Evolutionary conservation across 768 basidiomycete genomes (phyloP).

Genomic region (Kwoniella botswanensis): DNA sequence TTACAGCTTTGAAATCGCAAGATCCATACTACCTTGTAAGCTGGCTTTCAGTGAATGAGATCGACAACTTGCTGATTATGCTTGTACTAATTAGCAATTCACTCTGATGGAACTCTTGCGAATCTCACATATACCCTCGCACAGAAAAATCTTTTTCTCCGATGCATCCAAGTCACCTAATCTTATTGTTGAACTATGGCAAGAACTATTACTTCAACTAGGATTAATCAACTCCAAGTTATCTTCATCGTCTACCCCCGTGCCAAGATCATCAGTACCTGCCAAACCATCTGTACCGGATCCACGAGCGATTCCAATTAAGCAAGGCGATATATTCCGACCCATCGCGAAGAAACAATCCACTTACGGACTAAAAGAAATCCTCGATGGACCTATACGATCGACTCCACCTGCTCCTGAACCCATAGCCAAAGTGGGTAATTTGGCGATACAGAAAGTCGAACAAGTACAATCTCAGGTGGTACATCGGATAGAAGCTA

Average conservation of each 20-base stretch:
- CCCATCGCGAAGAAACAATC: constrained; percentile 35
- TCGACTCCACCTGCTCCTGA: constrained; percentile 25
- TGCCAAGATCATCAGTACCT: constrained; percentile 10
- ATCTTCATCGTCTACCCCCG: constrained; percentile 3
- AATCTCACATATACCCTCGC: constrained; percentile 33
- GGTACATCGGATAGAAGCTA: constrained; percentile 34
- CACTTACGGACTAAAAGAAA: constrained; percentile 22
- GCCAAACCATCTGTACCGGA: constrained; percentile 26
- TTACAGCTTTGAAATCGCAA: constrained; percentile 43
- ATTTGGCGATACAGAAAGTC: constrained; percentile 20
- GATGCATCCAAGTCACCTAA: constrained; percentile 38
- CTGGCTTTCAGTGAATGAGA: not conserved
- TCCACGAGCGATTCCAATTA: constrained; percentile 36
- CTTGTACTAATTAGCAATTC: constrained; percentile 40
- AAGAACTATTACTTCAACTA: constrained; percentile 42
- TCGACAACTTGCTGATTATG: not conserved
- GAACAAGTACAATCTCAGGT: constrained; percentile 34
- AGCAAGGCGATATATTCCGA: constrained; percentile 47
- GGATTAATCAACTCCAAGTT: constrained; percentile 33
- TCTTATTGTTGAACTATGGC: constrained; percentile 39
- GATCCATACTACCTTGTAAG: constrained; percentile 51
- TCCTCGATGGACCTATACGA: constrained; percentile 42
- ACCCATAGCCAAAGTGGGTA: constrained; percentile 30
- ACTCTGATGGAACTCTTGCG: constrained; percentile 53
- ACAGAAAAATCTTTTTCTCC: constrained; percentile 42